Conservation (phyloP, 768 basidiomycete species). For the Tubosaeta sp. region DNA sequence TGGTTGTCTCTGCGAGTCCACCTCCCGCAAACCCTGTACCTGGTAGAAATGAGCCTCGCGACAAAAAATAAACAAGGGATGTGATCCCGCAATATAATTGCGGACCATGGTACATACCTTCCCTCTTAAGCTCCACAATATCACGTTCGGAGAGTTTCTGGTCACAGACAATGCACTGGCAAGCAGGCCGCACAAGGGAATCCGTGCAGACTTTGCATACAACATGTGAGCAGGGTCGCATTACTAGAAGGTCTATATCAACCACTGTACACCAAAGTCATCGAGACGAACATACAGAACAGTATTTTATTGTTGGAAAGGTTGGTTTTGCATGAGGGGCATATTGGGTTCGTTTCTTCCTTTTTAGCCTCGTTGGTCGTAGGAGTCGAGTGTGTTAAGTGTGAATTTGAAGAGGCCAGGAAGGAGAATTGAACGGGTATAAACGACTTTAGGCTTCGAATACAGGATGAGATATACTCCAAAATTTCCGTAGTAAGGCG, state of each 20-base stretch:
- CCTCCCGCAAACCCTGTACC: constrained; percentile 94
- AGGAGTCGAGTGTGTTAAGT: constrained; percentile 37
- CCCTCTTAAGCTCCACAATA: constrained; percentile 79
- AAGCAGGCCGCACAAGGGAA: constrained; percentile 70
- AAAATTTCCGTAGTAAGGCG: constrained; percentile 27
- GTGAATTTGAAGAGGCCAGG: constrained; percentile 34
- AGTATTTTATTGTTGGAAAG: constrained; percentile 75
- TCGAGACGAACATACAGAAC: constrained; percentile 48
- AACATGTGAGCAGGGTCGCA: constrained; percentile 88
- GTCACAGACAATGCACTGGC: constrained; percentile 89
- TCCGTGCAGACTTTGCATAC: constrained; percentile 90
- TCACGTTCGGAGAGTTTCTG: constrained; percentile 59
- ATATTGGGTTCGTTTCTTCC: constrained; percentile 67
- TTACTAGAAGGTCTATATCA: constrained; percentile 41
- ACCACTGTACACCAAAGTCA: neutral
- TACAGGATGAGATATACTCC: constrained; percentile 1
- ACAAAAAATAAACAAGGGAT: neutral
- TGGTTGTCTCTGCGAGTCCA: constrained; percentile 87
- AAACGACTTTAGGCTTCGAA: constrained; percentile 71
- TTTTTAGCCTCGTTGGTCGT: constrained; percentile 34
- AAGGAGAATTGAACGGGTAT: constrained; percentile 78
- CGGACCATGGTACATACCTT: constrained; percentile 51
- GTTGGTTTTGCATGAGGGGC: constrained; percentile 82
- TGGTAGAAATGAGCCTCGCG: constrained; percentile 26
- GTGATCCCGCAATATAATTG: neutral